phyloP scores from a whole-genome alignment of 805 yeast species.

The Candida ficus region DNA sequence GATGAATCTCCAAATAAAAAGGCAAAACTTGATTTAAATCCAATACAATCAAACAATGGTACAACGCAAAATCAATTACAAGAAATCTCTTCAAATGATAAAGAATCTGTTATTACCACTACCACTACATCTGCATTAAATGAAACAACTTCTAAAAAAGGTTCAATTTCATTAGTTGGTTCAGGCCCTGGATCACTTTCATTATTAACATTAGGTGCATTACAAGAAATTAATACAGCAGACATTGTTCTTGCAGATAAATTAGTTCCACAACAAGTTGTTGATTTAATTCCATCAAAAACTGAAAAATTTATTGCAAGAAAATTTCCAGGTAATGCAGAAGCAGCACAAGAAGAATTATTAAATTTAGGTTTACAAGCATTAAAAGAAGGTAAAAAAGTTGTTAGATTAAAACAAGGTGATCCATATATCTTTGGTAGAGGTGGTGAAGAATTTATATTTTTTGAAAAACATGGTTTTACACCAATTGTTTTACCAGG shows the following conservation, averaged over 20 bases:
- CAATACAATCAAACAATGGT: neutral
- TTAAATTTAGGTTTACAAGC: conserved; percentile 66
- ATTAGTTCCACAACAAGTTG: conserved; percentile 82
- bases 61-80: neutral
- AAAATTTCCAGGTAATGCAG: conserved; percentile 96
- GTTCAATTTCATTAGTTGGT: conserved; percentile 79
- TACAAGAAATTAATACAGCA: conserved; percentile 73
- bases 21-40: neutral
- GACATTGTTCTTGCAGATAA: conserved; percentile 87
- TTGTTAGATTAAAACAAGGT: conserved; percentile 90
- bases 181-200: conserved; percentile 91
- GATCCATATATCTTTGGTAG: conserved; percentile 96
- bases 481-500: conserved; percentile 80
- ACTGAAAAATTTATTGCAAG: conserved; percentile 82
- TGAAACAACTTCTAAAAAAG: conserved; percentile 26
- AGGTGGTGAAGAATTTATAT: conserved; percentile 87
- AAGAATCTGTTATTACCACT: conserved; percentile 20
- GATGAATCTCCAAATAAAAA: conserved; percentile 1
- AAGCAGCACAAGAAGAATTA: conserved; percentile 83
- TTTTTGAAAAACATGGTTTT: conserved; percentile 62
- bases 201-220: conserved; percentile 78
- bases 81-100: conserved; percentile 27
- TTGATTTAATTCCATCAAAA: conserved; percentile 71
- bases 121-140: neutral
- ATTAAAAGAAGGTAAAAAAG: conserved; percentile 60